phyloP scores from a whole-genome alignment of 2,329 filamentous ascomycete genomes.

The Madurella fahalii region DNA sequence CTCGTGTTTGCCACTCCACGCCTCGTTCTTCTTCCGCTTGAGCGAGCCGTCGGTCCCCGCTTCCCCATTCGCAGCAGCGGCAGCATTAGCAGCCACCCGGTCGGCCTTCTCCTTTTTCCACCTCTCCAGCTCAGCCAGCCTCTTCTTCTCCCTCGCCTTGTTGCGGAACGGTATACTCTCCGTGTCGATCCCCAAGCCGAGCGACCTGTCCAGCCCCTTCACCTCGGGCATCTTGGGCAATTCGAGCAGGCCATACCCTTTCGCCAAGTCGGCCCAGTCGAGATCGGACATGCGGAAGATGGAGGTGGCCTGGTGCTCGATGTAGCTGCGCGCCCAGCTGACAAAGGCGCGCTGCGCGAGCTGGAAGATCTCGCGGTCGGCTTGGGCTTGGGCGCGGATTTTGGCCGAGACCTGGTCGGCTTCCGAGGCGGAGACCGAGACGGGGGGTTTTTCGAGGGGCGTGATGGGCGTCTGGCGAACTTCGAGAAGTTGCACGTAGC shows the following conservation, averaged over 20 bases:
- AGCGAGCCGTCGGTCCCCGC: constrained; percentile 35
- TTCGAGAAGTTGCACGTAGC: constrained; percentile 82
- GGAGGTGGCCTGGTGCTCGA: constrained; percentile 82
- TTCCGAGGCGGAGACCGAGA: constrained; percentile 58
- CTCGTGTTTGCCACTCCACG: constrained; percentile 71
- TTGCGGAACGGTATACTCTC: constrained; percentile 67
- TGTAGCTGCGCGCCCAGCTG: constrained; percentile 87
- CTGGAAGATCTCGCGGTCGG: constrained; percentile 69
- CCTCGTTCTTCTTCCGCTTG: constrained; percentile 60
- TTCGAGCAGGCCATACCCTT: constrained; percentile 79
- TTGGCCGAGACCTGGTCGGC: constrained; percentile 39
- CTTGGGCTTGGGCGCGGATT: constrained; percentile 37
- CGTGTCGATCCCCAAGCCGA: constrained; percentile 64
- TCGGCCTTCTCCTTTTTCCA: constrained; percentile 40
- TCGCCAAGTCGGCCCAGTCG: constrained; percentile 77
- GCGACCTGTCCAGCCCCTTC: constrained; percentile 57
- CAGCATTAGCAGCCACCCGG: constrained; percentile 30
- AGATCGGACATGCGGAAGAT: constrained; percentile 83
- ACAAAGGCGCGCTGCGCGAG: constrained; percentile 91
- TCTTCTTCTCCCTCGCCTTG: constrained; percentile 62
- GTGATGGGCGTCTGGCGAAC: constrained; percentile 81
- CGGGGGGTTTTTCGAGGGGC: constrained; percentile 53
- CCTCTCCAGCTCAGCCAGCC: constrained; percentile 53
- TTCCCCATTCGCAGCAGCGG: constrained; percentile 37
- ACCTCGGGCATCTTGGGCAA: constrained; percentile 94